Evolutionary conservation across 140 eudicot genomes (phyloP).

Genomic region (Cichorium intybus): DNA sequence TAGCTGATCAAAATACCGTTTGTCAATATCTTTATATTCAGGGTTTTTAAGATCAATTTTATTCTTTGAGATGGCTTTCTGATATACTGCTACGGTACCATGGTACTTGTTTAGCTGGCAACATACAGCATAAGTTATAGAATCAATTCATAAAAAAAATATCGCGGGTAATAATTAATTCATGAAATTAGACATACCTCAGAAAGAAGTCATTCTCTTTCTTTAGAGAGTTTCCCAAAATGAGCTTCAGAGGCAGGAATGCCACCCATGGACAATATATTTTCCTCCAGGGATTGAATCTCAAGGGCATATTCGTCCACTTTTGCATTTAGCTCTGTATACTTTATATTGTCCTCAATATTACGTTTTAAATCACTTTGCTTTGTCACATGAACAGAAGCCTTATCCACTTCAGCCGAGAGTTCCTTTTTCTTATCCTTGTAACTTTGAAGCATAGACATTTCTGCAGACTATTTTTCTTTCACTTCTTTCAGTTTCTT

Average conservation of each 20-base stretch:
- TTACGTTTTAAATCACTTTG: slow-evolving; percentile 54
- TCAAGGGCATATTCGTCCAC: slow-evolving; percentile 53
- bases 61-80: slow-evolving; percentile 72
- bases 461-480: slow-evolving; percentile 35
- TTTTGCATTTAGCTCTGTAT: slow-evolving; percentile 49
- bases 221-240: slow-evolving; percentile 51
- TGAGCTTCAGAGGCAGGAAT: slow-evolving; percentile 50
- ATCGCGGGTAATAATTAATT: no score
- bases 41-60: slow-evolving; percentile 79
- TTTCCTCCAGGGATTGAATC: slow-evolving; percentile 64
- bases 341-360: slow-evolving; percentile 64
- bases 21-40: slow-evolving; percentile 91
- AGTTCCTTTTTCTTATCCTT: slow-evolving; percentile 46
- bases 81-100: slow-evolving; percentile 77
- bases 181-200: slow-evolving; percentile 54
- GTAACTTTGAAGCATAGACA: slow-evolving; percentile 42
- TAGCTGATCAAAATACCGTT: slow-evolving; percentile 84
- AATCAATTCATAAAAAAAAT: neutral
- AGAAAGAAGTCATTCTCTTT: slow-evolving; percentile 82
- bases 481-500: slow-evolving; percentile 45
- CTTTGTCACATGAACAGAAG: slow-evolving; percentile 28
- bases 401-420: slow-evolving; percentile 38
- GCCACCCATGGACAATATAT: slow-evolving; percentile 59
- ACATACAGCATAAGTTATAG: slow-evolving; percentile 19
- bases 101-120: slow-evolving; percentile 67